Evolutionary conservation across 306 rosid species (phyloP).

Genomic region (Sindora glabra): DNA sequence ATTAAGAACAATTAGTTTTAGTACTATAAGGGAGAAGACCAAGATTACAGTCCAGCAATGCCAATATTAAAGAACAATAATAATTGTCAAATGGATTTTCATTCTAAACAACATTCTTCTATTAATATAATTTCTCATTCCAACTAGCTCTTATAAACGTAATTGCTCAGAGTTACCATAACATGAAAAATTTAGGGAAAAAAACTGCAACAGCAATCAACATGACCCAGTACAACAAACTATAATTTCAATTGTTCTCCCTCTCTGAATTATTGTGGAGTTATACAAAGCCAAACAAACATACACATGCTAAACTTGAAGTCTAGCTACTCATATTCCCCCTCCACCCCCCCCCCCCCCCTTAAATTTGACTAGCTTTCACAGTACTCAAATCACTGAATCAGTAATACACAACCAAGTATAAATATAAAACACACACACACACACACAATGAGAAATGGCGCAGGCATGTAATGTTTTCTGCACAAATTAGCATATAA

Average conservation of each 20-base stretch:
- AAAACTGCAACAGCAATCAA: not conserved
- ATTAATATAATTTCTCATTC: not conserved
- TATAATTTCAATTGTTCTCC: not conserved
- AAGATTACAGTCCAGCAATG: too few species aligned
- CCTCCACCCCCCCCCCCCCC: too few species aligned
- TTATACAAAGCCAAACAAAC: not conserved
- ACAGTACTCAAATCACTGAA: too few species aligned
- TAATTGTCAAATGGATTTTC: too few species aligned
- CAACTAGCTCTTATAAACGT: not conserved
- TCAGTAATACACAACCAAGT: not conserved
- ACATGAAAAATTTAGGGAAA: not conserved
- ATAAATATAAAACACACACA: too few species aligned
- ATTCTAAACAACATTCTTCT: too few species aligned
- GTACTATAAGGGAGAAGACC: too few species aligned
- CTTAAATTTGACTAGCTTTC: too few species aligned
- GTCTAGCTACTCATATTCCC: too few species aligned
- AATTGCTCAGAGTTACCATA: not conserved
- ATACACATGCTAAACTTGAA: not conserved
- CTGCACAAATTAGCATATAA: not conserved
- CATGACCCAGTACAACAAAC: not conserved
- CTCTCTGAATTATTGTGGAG: not conserved
- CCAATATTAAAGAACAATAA: too few species aligned
- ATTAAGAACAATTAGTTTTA: conserved; percentile 8
- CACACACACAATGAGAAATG: too few species aligned
- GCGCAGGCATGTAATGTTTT: not conserved